Conservation (phyloP, 768 basidiomycete genomes). For the Guyanaporus albipodus region DNA sequence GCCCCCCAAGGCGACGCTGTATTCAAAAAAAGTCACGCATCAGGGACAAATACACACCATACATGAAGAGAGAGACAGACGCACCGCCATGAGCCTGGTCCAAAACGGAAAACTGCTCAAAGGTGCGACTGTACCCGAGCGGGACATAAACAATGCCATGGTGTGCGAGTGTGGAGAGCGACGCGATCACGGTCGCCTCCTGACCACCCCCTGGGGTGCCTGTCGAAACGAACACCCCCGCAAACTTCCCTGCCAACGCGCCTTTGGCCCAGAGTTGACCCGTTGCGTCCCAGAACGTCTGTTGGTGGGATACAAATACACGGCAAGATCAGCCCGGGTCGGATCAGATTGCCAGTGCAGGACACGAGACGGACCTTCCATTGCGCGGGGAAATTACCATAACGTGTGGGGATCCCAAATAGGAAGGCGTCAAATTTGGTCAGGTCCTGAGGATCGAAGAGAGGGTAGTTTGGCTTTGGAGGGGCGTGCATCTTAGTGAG, state of each 20-base stretch:
- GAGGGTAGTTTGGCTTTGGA: constrained; percentile 66
- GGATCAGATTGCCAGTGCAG: background rate
- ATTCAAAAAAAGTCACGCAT: too few species aligned
- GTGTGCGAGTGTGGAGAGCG: constrained; percentile 60
- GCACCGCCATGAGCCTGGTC: constrained; percentile 55
- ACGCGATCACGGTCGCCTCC: constrained; percentile 50
- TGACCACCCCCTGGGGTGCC: constrained; percentile 81
- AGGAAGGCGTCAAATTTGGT: constrained; percentile 65
- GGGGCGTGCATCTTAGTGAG: constrained; percentile 68
- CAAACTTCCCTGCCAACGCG: constrained; percentile 69
- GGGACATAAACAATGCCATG: constrained; percentile 74
- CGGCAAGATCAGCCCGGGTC: constrained; percentile 6
- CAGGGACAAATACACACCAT: too few species aligned
- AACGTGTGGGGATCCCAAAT: constrained; percentile 77
- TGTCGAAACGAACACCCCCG: constrained; percentile 68
- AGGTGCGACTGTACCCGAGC: constrained; percentile 57
- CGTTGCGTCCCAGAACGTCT: constrained; percentile 76
- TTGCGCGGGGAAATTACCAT: constrained; percentile 76
- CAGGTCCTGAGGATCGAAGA: constrained; percentile 55
- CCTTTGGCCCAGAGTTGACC: constrained; percentile 62
- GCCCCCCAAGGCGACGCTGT: constrained; percentile 79
- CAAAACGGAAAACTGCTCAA: constrained; percentile 40
- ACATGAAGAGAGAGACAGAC: too few species aligned
- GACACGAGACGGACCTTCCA: constrained; percentile 55
- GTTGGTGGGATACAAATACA: background rate